These are phyloP conservation scores for Rubroshorea leprosula DNA, from an alignment of 345 rosid genomes.

Conservation along the genomic window DNA sequence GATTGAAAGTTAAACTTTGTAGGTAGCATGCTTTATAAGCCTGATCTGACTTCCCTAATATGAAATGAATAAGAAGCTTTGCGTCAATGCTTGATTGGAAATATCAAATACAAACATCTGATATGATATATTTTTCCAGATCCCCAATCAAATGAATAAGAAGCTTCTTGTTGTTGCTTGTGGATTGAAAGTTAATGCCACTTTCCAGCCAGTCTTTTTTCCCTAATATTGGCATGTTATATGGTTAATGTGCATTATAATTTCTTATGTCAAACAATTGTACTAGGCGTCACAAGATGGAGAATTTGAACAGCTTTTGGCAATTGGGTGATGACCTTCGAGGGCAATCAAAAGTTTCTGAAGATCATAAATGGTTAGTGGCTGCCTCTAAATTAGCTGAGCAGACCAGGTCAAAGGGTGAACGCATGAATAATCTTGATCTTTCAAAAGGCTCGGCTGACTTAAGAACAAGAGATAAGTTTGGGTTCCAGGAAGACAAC, in stretches of 20 bases:
- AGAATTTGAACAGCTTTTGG: conserved; percentile 71
- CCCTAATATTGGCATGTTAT: background rate
- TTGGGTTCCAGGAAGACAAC: conserved; percentile 76
- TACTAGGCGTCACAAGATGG: conserved; percentile 40
- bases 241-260: background rate
- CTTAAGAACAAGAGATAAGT: conserved; percentile 52
- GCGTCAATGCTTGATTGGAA: too few relatives aligned
- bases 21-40: too few relatives aligned
- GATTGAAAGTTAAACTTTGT: too few relatives aligned
- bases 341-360: conserved; percentile 73
- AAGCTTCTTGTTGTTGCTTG: too few relatives aligned
- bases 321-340: conserved; percentile 95
- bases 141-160: too few relatives aligned
- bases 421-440: conserved; percentile 86
- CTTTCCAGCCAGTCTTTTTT: too few relatives aligned
- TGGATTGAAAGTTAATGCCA: too few relatives aligned
- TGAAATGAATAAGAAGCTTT: too few relatives aligned
- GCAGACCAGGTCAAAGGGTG: conserved; percentile 74
- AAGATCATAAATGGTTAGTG: conserved; percentile 83
- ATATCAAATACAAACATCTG: too few relatives aligned
- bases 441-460: conserved; percentile 69
- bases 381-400: conserved; percentile 90
- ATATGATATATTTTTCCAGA: too few relatives aligned
- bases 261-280: background rate
- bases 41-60: too few relatives aligned